Evolutionary conservation across 805 yeast genomes (phyloP).

Genomic region (Candida fluviatilis): DNA sequence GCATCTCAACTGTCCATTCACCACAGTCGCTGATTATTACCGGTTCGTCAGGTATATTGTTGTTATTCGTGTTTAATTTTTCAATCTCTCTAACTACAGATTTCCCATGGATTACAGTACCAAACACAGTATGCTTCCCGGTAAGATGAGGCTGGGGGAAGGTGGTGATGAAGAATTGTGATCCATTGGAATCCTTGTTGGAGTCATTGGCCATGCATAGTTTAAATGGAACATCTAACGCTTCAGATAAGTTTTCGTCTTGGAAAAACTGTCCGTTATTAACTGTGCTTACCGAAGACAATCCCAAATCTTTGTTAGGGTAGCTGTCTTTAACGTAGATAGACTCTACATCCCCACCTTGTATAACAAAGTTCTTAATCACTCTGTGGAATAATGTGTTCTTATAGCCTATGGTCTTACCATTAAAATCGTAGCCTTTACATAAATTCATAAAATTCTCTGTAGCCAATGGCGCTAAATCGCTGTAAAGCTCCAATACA

Average conservation of each 20-base stretch:
- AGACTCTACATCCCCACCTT: conserved; percentile 53
- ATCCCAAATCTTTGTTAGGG: neutral
- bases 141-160: conserved; percentile 68
- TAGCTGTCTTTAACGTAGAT: conserved; percentile 3
- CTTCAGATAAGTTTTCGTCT: conserved; percentile 52
- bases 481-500: conserved; percentile 49
- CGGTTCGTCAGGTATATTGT: conserved; percentile 39
- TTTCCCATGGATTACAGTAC: conserved; percentile 63
- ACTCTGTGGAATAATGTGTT: conserved; percentile 56
- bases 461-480: conserved; percentile 54
- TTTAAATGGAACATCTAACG: conserved; percentile 44
- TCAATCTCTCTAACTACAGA: conserved; percentile 68
- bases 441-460: conserved; percentile 50
- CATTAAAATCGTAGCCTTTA: conserved; percentile 18
- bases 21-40: conserved; percentile 60
- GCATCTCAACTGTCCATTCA: conserved; percentile 50
- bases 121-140: conserved; percentile 77
- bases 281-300: neutral
- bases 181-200: conserved; percentile 43
- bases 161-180: conserved; percentile 72
- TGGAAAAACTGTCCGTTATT: conserved; percentile 16
- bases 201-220: conserved; percentile 67
- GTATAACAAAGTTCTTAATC: conserved; percentile 65
- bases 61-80: conserved; percentile 35
- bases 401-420: conserved; percentile 30